phyloP scores from a whole-genome alignment of 192 early-diverging fungal species.

The Coemansia sp. region DNA sequence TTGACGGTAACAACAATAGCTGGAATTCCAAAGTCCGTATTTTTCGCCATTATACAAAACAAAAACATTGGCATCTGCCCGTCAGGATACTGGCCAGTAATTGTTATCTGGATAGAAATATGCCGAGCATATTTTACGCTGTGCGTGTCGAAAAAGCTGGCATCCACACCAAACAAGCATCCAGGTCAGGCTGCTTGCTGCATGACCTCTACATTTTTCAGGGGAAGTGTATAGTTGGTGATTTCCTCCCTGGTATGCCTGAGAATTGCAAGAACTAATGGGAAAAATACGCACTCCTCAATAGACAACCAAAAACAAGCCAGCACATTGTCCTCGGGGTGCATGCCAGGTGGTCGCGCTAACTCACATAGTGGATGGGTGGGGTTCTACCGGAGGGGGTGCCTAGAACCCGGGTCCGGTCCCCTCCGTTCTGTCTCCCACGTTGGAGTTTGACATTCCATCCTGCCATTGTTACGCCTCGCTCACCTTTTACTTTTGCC shows the following conservation, averaged over 20 bases:
- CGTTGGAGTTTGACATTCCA: conserved; percentile 13
- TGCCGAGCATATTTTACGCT: neutral
- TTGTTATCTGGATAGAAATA: neutral
- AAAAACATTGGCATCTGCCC: too few species aligned
- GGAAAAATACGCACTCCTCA: conserved; percentile 10
- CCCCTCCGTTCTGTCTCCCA: conserved; percentile 13
- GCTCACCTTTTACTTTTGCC: neutral
- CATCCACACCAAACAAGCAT: neutral
- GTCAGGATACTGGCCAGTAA: too few species aligned
- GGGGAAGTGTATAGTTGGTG: neutral
- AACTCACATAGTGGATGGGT: neutral
- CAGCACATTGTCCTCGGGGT: conserved; percentile 9
- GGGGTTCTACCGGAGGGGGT: conserved; percentile 5
- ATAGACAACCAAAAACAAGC: conserved; percentile 4
- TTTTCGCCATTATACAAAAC: neutral
- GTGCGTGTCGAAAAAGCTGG: neutral
- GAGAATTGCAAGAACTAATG: conserved; percentile 7
- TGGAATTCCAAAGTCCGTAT: neutral
- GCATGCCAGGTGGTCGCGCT: neutral
- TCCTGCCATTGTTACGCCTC: conserved; percentile 12
- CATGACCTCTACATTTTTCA: neutral
- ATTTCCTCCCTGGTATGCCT: neutral
- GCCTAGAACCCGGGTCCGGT: neutral
- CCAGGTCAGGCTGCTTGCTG: neutral
- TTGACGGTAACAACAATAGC: conserved; percentile 6